These are phyloP conservation scores for Penicillium sp. DNA, from an alignment of 2,329 filamentous ascomycete genomes.

Conservation along the genomic window DNA sequence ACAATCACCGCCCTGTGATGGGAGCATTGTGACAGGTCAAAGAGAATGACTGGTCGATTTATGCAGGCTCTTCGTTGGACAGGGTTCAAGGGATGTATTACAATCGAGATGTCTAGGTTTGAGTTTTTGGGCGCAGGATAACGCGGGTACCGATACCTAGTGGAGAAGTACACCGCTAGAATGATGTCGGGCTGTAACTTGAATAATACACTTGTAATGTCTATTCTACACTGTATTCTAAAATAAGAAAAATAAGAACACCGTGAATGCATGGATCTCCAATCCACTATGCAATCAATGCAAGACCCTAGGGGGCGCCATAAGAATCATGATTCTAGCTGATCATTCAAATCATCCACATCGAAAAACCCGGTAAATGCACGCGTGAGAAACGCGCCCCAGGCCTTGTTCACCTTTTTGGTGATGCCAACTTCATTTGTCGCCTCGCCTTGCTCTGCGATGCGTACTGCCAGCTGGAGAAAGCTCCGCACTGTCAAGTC, in stretches of 20 bases:
- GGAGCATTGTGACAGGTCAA: neutral
- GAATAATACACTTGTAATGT: neutral
- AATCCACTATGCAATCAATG: conserved; percentile 6
- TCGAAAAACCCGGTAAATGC: conserved; percentile 77
- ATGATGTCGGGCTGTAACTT: conserved; percentile 11
- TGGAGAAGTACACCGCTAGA: conserved; percentile 16
- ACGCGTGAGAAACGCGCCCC: conserved; percentile 73
- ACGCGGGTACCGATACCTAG: conserved; percentile 1
- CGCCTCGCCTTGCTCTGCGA: conserved; percentile 55
- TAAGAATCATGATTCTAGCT: neutral
- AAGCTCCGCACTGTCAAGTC: conserved; percentile 85
- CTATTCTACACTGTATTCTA: neutral
- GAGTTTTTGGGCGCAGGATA: neutral
- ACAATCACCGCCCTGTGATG: neutral
- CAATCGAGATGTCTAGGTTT: neutral
- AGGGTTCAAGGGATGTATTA: neutral
- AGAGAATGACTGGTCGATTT: neutral
- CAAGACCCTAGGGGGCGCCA: neutral
- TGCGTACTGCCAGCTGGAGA: conserved; percentile 75
- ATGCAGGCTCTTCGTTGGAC: neutral
- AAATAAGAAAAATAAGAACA: conserved; percentile 6
- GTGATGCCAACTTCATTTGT: conserved; percentile 23
- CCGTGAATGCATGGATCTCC: conserved; percentile 10
- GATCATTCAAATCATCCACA: conserved; percentile 61
- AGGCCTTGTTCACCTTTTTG: conserved; percentile 60